Conservation (phyloP, 768 basidiomycete species). For the Phanerochaete carnosa region DNA sequence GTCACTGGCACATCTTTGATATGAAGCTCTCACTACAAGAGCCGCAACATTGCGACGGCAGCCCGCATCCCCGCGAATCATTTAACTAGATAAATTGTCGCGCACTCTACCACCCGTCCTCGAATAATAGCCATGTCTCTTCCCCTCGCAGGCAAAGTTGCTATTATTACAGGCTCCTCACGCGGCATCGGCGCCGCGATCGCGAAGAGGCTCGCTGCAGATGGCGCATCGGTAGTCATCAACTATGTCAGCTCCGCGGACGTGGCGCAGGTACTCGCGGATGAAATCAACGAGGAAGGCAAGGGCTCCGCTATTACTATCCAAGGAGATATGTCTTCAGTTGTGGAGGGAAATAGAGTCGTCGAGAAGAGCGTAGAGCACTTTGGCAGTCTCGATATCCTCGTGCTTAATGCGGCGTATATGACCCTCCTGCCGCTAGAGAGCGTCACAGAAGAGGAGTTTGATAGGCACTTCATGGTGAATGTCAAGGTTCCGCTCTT, state of each 20-base stretch:
- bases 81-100: background rate
- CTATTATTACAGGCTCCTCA: conserved; percentile 25
- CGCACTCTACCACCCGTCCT: background rate
- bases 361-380: conserved; percentile 21
- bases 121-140: conserved; percentile 8
- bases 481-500: conserved; percentile 56
- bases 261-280: conserved; percentile 16
- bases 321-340: conserved; percentile 23
- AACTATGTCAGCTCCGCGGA: conserved; percentile 14
- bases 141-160: conserved; percentile 23
- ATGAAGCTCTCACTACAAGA: too few relatives aligned
- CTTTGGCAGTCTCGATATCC: conserved; percentile 21
- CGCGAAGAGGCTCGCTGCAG: conserved; percentile 23
- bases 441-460: conserved; percentile 1
- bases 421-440: background rate
- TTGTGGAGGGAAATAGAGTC: conserved; percentile 19
- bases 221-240: conserved; percentile 28
- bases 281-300: conserved; percentile 12
- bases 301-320: conserved; percentile 17
- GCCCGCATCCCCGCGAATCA: background rate
- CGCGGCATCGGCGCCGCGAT: conserved; percentile 26
- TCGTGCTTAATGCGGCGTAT: conserved; percentile 23
- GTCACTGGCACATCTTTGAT: too few relatives aligned
- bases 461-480: conserved; percentile 44
- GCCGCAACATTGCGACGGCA: background rate